Evolutionary conservation across 495 filamentous ascomycete genomes (phyloP), one percentile per base, ranked within the genome.

Genomic region (Penicillium parvum): DNA sequence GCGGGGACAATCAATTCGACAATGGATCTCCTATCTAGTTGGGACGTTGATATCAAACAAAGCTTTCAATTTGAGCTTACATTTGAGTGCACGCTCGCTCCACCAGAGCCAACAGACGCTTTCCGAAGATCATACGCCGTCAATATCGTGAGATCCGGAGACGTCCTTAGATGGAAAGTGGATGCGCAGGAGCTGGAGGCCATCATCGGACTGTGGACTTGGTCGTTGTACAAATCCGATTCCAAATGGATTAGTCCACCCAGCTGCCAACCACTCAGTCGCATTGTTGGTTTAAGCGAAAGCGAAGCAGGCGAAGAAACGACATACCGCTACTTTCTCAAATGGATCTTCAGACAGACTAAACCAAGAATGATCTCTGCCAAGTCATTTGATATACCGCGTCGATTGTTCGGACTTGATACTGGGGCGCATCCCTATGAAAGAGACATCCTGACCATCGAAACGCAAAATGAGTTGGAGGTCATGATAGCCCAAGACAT

Each of bases 401-500:
- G 37, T 3, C 55, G 48, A 3, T 30, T 59, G 0, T 70, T 70
- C 32, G 58, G 62, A 0, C 51, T 44, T 18, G 39, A 47, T 1
- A 45, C 55, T 0, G 43, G 51, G 7, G 14, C 22, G 3, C 14
- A 39, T 20, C 10, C 34, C 0, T 17, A 49, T 4, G 50, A 52
- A 6, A 53, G 34, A 19, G 43, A 60, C 0, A 47, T 62, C 3
- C 48, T 70, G 4, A 51, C 50, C 2, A 45, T 68, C 2, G 47
- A 40, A 23, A 62, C 59, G 0, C 38, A 52, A 0, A 66, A 55
- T 14, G 33, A 19, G 2, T 10, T 68, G 1, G 60, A 63, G 19
- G 40, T 10, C 1, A 64, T 68, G 63, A 54, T 37, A 1, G 68
- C 68, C 4, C 68, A 72, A 32, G 66, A 72, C 22, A 51, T 72